phyloP scores from a whole-genome alignment of 768 basidiomycete species.

The Pluteus cervinus region DNA sequence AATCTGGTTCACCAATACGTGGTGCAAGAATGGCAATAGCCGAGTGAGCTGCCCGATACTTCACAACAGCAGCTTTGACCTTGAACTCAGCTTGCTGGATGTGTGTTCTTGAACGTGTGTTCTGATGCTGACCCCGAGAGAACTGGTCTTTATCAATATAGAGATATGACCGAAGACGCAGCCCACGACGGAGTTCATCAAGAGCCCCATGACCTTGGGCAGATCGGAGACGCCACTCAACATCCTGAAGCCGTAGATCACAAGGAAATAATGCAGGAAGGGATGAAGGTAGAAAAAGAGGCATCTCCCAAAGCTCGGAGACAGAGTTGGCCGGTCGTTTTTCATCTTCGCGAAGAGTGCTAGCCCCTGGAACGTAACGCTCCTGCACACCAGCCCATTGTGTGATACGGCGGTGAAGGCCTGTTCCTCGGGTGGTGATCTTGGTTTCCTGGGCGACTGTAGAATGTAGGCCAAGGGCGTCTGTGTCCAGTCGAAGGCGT shows the following conservation, averaged over 20 bases:
- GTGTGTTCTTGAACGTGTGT: conserved; percentile 15
- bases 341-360: not conserved
- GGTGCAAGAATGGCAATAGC: conserved; percentile 5
- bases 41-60: conserved; percentile 10
- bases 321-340: too few species aligned
- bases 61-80: conserved; percentile 9
- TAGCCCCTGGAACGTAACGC: conserved; percentile 20
- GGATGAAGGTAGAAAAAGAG: conserved; percentile 15
- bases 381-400: conserved; percentile 20
- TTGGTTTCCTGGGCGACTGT: conserved; percentile 22
- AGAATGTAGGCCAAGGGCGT: conserved; percentile 13
- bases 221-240: conserved; percentile 21
- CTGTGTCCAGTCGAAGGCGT: conserved; percentile 11
- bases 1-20: not conserved
- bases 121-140: conserved; percentile 17
- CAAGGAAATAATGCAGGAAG: not conserved
- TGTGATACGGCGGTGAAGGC: conserved; percentile 16
- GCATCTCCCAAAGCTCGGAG: too few species aligned
- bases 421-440: conserved; percentile 16
- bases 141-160: conserved; percentile 21
- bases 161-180: conserved; percentile 22
- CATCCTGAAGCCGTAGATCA: conserved; percentile 8
- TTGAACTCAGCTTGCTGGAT: conserved; percentile 11
- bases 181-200: conserved; percentile 18
- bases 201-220: conserved; percentile 23